phyloP scores from a whole-genome alignment of 2,329 filamentous ascomycete genomes.

The Aureobasidium subglaciale region DNA sequence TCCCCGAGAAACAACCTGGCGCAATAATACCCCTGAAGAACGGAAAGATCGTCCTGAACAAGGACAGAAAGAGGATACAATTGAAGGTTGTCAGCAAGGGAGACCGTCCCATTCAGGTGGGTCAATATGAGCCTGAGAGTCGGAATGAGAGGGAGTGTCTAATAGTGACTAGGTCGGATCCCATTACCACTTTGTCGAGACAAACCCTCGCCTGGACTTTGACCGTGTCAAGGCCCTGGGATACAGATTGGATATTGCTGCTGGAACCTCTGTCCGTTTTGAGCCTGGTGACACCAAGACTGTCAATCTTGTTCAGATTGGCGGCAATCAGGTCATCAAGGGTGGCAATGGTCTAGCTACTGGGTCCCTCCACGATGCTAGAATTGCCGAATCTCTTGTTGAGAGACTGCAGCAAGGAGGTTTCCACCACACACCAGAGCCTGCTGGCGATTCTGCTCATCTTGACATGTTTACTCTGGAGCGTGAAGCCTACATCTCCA shows the following conservation, averaged over 20 bases:
- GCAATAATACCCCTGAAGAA: constrained; percentile 66
- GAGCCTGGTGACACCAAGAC: constrained; percentile 91
- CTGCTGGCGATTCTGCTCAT: constrained; percentile 47
- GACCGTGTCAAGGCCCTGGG: constrained; percentile 78
- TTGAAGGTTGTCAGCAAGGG: constrained; percentile 78
- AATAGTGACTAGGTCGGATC: constrained; percentile 63
- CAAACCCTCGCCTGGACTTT: constrained; percentile 84
- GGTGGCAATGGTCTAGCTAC: constrained; percentile 77
- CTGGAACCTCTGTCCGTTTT: constrained; percentile 86
- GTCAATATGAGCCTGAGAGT: not conserved
- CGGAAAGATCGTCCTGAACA: constrained; percentile 61
- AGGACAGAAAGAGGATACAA: constrained; percentile 63
- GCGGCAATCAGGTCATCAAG: constrained; percentile 67
- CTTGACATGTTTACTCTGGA: constrained; percentile 65
- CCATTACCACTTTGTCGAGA: constrained; percentile 94
- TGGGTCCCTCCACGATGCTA: constrained; percentile 59
- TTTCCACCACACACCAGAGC: constrained; percentile 70
- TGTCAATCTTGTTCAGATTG: constrained; percentile 83
- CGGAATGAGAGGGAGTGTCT: too few relatives aligned
- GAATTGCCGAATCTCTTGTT: constrained; percentile 59
- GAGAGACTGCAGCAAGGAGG: constrained; percentile 61
- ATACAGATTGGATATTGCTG: constrained; percentile 79
- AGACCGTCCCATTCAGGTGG: constrained; percentile 80
- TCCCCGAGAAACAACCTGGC: constrained; percentile 63
- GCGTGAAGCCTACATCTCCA: constrained; percentile 68